Base-by-base conservation (phyloP, 1,139 yeast genomes). In the Arxiozyma slooffiae region DNA sequence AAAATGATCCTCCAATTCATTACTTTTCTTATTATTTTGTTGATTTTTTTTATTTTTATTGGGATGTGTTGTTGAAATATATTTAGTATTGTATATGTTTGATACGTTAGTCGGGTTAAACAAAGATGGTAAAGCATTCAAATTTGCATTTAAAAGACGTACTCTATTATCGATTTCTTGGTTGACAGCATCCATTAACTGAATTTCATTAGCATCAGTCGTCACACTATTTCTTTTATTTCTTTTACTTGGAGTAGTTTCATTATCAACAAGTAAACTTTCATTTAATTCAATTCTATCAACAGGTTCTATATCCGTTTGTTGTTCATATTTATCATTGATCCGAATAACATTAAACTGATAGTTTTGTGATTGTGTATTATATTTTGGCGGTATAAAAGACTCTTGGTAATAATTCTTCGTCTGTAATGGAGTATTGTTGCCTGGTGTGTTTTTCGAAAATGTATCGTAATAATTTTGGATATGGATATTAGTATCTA, bases 151-250 rank as follows among this genome's bases (percentile, higher is more conserved):
- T 38, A 58, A 40, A 38, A 56, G 47, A 37, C 55, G 60, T 21
- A 57, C 52, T 26, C 60, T 50, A n/a, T 60, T 57, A 37, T 57
- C 57, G 41, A 36, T 18, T 34, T 55, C 54, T 43, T 58, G 60
- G 39, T 58, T 49, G 6, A 57, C 57, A 58, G 7, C 30, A 26
- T 26, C 30, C 30, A 26, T 26, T 26, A 26, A 26, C 5, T 26
- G 30, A 42, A 30, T 46, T 55, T 57, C 54, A 58, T 52, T 16
- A 57, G 53, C 14, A 55, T 58, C 49, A 57, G 47, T 45, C 53
- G 59, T 7, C 56, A 55, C 22, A 17, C 20, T 44, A 52, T 55
- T 45, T 52, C 23, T 41, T 22, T 11, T 20, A 21, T 24, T 42
- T n/a, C n/a, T 30, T 30, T 30, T 30, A 30, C 14, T 11, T 6